A percentile compares a stretch with the other conserved stretches of the same genome.
phyloP scores from a whole-genome alignment of 352 stramenopile genomes.

The Pythium dissimile region DNA sequence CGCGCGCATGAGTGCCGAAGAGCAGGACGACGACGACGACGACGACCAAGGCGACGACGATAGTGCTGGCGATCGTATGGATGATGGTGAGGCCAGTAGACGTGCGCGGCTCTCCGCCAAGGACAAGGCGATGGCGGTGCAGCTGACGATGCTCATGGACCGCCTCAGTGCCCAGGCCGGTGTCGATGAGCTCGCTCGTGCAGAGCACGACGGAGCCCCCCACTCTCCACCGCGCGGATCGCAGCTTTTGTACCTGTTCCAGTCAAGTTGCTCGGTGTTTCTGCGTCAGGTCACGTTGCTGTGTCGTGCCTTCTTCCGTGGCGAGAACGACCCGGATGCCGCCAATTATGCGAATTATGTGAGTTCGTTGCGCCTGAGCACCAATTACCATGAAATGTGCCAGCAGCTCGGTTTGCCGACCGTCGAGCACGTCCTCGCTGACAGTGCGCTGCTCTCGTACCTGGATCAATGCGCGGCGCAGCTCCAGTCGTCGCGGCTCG shows the following conservation, averaged over 20 bases:
- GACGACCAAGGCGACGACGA: slow-evolving; percentile 18
- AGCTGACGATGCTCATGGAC: slow-evolving; percentile 37
- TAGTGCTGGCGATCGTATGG: slow-evolving; percentile 16
- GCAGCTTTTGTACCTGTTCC: slow-evolving; percentile 65
- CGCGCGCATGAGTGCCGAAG: slow-evolving; percentile 47
- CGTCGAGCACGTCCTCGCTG: slow-evolving; percentile 49
- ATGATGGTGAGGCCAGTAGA: slow-evolving; percentile 25
- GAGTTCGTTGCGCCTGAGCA: slow-evolving; percentile 65
- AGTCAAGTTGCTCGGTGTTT: slow-evolving; percentile 68
- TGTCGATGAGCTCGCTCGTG: slow-evolving; percentile 27
- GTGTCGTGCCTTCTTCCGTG: slow-evolving; percentile 72
- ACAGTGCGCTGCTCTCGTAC: slow-evolving; percentile 50
- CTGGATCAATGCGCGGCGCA: slow-evolving; percentile 49
- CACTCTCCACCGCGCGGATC: slow-evolving; percentile 38
- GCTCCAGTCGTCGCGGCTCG: slow-evolving; percentile 41
- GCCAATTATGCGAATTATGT: slow-evolving; percentile 80
- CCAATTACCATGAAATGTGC: slow-evolving; percentile 71
- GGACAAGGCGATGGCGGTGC: slow-evolving; percentile 9
- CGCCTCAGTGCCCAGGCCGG: slow-evolving; percentile 41
- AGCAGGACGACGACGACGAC: slow-evolving; percentile 44
- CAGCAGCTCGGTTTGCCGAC: slow-evolving; percentile 68
- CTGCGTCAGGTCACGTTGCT: slow-evolving; percentile 79
- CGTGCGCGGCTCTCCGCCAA: slow-evolving; percentile 38
- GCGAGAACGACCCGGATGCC: slow-evolving; percentile 70
- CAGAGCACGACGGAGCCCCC: slow-evolving; percentile 17